Evolutionary conservation across 179 eudicot species (phyloP), one percentile per base, ranked within the genome.

Genomic region (Drosera spatulata): DNA sequence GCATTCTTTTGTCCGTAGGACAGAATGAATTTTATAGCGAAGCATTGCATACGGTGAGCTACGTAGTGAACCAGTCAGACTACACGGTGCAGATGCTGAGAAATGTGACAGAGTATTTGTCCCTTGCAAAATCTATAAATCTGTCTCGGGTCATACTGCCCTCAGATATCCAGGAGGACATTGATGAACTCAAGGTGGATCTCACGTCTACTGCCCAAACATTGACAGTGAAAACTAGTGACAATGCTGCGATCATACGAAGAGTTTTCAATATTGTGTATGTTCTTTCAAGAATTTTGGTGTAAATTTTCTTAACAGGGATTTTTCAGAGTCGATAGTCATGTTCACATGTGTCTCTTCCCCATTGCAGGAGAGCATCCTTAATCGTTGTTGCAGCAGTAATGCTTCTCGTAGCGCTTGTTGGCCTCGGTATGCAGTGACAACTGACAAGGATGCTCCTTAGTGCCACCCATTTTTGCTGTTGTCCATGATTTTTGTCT

Each of bases 61-160:
- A 79, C 71, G 96, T 89, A 22, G 95, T 93, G 39, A 89, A 81
- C 68, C 99, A 89, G 69, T 93, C 99, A 3, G 95, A 84, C 61
- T 86, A 78, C 81, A 89, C 95, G 0, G 85, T 82, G 60, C 76
- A 89, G 69, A 89, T 85, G 59, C 84, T 89, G 51, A 82, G 79
- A 74, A 89, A 93, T 69, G 95, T 89, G 61, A 86, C 95, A 1
- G 80, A 73, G 55, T 86, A 84, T 74, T 66, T 93, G 60, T 67
- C 80, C 52, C 79, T 86, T 10, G 97, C 95, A 54, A 87, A 86
- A 67, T 61, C 85, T 10, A 81, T 93, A 53, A 77, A 75, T 57
- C 76, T 89, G 53, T 87, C 96, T 52, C 88, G 81, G 53, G 68
- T 93, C 71, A 68, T 78, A 69, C 86, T 89, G 65, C 90, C 91